Base-by-base conservation (phyloP, 139 green algal genomes). In the Closterium sp. region DNA sequence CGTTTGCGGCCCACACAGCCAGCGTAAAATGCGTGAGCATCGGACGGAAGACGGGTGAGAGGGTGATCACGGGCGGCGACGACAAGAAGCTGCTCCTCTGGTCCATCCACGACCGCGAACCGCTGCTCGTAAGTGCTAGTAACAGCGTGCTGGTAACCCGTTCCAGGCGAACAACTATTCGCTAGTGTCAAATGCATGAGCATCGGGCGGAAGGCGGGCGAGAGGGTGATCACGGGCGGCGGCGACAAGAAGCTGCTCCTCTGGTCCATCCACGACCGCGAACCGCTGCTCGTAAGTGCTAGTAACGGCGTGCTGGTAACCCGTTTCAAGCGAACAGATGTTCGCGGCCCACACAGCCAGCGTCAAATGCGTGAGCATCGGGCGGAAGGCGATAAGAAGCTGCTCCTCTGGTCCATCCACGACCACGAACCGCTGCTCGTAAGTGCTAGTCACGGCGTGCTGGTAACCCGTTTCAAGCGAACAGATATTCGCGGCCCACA, bases 41-140 rank as follows among this genome's bases (percentile, higher is more conserved):
- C 70, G 87, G 87, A 10, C 62, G 70, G n/a, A 45, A 73, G 28
- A 90, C n/a, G 70, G 28, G 27, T 13, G 87, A 62, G 22, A 73
- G 62, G n/a, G 62, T 90, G 21, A 34, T 90, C 22, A 90, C 87
- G 9, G 87, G 87, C 62, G 87, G 87, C 38, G 87, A 90, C 38
- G 87, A 90, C 87, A 45, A 90, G n/a, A 90, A 90, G 32, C 38
- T 31, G n/a, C 87, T 85, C 29, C n/a, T 90, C n/a, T 90, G 87
- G 87, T 85, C n/a, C 28, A 29, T 85, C 9, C 38, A 62, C n/a
- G 87, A 34, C 22, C 38, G 70, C n/a, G 87, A 90, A 62, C 87
- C n/a, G 62, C 70, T 90, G 28, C n/a, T 28, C 38, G 87, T 90
- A 90, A 85, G 86, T 24, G 22, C 4, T 31, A 4, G 28, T 87